A percentile compares a stretch with the other conserved stretches of the same genome.
phyloP scores from a whole-genome alignment of 257 asterid genomes.

The Solanum lignicaule region DNA sequence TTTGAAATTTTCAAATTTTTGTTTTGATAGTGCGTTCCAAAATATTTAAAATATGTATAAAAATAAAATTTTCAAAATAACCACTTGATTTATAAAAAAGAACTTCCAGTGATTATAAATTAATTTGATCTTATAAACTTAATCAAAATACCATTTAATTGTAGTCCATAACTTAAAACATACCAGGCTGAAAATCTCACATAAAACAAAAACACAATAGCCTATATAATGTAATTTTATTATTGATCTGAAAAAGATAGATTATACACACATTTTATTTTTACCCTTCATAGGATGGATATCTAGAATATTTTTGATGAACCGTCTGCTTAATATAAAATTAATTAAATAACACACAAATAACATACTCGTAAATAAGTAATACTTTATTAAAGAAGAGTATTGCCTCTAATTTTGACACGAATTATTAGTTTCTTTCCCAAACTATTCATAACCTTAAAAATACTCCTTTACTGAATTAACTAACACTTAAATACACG shows the following conservation, averaged over 20 bases:
- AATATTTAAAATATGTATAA: background rate
- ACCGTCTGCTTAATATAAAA: no score
- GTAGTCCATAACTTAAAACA: background rate
- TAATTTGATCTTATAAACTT: background rate
- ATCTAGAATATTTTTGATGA: background rate
- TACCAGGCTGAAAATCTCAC: background rate
- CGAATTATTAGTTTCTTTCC: accelerated
- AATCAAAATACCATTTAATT: background rate
- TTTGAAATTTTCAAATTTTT: background rate
- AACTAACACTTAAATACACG: background rate
- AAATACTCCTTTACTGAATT: background rate
- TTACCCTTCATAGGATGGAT: no score
- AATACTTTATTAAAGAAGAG: no score
- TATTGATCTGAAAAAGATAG: background rate
- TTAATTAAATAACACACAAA: no score
- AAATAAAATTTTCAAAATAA: background rate
- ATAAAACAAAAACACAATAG: no score
- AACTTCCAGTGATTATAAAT: background rate
- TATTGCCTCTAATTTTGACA: no score
- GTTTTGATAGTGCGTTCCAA: background rate
- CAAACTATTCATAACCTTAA: no score
- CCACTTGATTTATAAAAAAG: background rate
- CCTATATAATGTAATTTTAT: no score
- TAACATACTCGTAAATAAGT: no score
- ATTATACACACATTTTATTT: background rate